Base-by-base conservation (phyloP, 805 yeast genomes). In the Barnettozyma californica region DNA sequence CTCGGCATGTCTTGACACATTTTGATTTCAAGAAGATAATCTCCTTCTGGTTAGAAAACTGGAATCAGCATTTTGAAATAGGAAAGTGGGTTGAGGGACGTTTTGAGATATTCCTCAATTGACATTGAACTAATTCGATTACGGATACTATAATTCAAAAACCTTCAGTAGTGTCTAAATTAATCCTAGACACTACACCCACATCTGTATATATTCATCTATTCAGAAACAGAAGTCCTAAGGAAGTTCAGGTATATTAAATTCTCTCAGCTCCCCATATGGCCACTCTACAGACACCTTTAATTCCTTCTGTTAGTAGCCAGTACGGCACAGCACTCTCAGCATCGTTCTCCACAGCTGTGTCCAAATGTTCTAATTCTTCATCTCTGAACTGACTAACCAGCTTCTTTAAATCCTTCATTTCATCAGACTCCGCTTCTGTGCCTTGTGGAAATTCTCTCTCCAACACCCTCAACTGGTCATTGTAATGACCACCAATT, bases 401-500 rank as follows among this genome's bases (percentile, higher is more conserved):
- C 1, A 79, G 75, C 23, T 75, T 70, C 53, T 80, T 84, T 59
- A 94, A 69, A 1, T 69, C 65, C 3, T 67, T 62, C 41, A 89
- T 63, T 59, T 86, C 95, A 25, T 76, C 71, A 5, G 84, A 75
- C 9, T 68, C 67, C 0, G 66, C 50, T 6, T 23, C 43, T 10
- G 66, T 64, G 19, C 64, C 63, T 20, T 66, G 66, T 16, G 70
- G 63, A 60, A 76, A 87, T 52, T 84, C 85, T 54, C 81, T 83
- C 66, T 78, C 76, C 48, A 94, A 71, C 37, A 82, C 80, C 46
- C 99, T 74, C 55, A 94, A 71, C 65, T 94, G 99, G 52, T 82
- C 83, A 63, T 94, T 94, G 68, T 94, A 94, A 64, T 94, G 99
- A 1, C 87, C 87, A 2, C 99, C 99, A 64, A 94, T 94, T 6